Conservation (phyloP, 805 yeast genomes). For the Candida xyloterini region DNA sequence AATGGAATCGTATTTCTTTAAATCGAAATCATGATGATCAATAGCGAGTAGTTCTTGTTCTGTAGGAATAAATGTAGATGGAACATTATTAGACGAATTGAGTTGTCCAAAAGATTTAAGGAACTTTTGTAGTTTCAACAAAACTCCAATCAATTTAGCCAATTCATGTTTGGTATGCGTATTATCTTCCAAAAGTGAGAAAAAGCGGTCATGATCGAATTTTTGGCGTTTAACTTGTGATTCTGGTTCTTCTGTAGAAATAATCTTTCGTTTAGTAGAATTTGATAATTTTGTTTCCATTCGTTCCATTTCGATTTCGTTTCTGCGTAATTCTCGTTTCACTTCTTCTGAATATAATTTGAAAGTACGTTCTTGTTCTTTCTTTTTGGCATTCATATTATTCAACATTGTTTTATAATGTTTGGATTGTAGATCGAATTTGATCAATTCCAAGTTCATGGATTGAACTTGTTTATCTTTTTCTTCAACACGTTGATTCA, state of each 20-base stretch:
- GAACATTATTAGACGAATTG: conserved; percentile 6
- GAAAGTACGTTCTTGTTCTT: conserved; percentile 20
- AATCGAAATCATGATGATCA: conserved; percentile 11
- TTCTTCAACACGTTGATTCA: conserved; percentile 5
- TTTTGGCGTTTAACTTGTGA: conserved; percentile 7
- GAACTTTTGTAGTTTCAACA: conserved; percentile 11
- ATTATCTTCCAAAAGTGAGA: conserved; percentile 15
- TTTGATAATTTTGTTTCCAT: conserved; percentile 13
- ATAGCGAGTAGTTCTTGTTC: conserved; percentile 18
- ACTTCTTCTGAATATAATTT: conserved; percentile 19
- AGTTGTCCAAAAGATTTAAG: conserved; percentile 15
- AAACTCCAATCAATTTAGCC: conserved; percentile 11
- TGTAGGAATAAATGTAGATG: conserved; percentile 17
- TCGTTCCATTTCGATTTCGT: conserved; percentile 17
- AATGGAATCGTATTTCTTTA: conserved; percentile 16
- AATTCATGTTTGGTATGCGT: conserved; percentile 14
- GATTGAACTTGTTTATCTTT: conserved; percentile 21
- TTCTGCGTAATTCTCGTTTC: conserved; percentile 21
- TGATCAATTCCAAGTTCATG: conserved; percentile 20
- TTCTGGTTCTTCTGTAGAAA: background rate
- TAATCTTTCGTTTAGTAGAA: conserved; percentile 7
- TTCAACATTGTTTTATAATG: conserved; percentile 14
- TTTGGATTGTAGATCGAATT: conserved; percentile 12
- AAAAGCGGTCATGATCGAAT: conserved; percentile 11
- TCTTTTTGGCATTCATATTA: conserved; percentile 13